Evolutionary conservation across 495 filamentous ascomycete species (phyloP), one percentile per base, ranked within the genome.

Genomic region (Neurospora sp.): DNA sequence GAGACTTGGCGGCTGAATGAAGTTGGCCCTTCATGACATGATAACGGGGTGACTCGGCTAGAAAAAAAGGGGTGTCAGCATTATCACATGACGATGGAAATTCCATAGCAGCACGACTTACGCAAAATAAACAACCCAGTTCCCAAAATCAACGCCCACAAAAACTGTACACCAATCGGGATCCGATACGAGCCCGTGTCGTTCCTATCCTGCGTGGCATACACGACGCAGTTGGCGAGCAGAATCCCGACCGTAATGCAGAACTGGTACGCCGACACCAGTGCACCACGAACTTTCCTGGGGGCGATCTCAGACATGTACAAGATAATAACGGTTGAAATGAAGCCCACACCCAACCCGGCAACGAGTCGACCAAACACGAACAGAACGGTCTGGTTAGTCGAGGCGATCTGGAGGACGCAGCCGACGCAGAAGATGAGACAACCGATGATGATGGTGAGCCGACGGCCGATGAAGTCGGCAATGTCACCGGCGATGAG

Each of bases 231-330:
- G 20, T 90, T 90, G 4, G 92, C 91, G 35, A 93, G 78, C 78
- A 94, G 83, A 73, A 94, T 84, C 74, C 90, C 91, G 69, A 93
- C 84, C 22, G 91, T 93, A 76, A 93, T 87, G 78, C 89, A 91
- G 83, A 93, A 92, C 80, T 93, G 91, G 81, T 93, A 93, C 12
- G 88, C 88, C 0, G 89, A 87, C n/a, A 93, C 90, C 53, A 93
- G 84, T 16, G 90, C 89, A 75, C 91, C 91, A 76, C 91, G 89
- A 70, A 92, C 86, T 73, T 87, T 89, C 75, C 88, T 85, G 39
- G 91, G 90, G 6, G 82, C 81, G 39, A 85, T 84, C 79, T 92
- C 90, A 27, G 89, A 90, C 90, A 92, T 92, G 85, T 92, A 92
- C 22, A 92, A 81, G 74, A 92, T 89, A 75, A 92, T 87, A 74